These are phyloP conservation scores for Kwoniella sp. DNA, from an alignment of 768 basidiomycete genomes.

Conservation along the genomic window DNA sequence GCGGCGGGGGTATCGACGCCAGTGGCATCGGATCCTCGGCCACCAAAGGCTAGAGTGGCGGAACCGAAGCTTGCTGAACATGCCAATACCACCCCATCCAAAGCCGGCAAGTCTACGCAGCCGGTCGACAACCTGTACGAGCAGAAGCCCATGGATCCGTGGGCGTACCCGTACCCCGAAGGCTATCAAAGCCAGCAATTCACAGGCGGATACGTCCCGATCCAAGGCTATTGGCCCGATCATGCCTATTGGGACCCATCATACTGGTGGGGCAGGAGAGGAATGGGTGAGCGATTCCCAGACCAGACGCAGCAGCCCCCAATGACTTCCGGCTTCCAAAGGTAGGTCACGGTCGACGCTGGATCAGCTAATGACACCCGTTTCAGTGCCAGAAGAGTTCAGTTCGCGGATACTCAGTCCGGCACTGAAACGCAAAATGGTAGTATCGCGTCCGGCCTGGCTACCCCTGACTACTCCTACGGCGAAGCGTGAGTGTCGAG, in stretches of 20 bases:
- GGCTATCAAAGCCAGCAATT: too few species aligned
- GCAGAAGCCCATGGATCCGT: too few species aligned
- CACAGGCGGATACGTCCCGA: too few species aligned
- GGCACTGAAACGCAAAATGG: too few species aligned
- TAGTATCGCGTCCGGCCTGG: background rate
- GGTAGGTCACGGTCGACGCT: background rate
- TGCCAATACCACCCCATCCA: too few species aligned
- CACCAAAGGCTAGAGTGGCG: too few species aligned
- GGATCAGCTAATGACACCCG: background rate
- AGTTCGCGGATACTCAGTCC: constrained; percentile 9
- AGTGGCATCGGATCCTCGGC: background rate
- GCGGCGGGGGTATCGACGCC: background rate
- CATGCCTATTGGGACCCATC: constrained; percentile 24
- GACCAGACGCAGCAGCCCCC: too few species aligned
- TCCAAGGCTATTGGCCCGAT: constrained; percentile 6
- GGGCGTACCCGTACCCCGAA: too few species aligned
- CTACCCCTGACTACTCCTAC: constrained; percentile 8
- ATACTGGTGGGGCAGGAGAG: constrained; percentile 16
- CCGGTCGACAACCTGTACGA: too few species aligned
- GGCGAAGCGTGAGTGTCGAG: constrained; percentile 13
- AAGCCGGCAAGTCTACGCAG: too few species aligned
- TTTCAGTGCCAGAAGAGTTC: constrained; percentile 7
- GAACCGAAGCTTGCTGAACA: too few species aligned
- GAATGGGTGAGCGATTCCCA: background rate
- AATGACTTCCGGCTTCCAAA: constrained; percentile 1